Evolutionary conservation across 345 rosid genomes (phyloP).

Genomic region (Brassica rapa): DNA sequence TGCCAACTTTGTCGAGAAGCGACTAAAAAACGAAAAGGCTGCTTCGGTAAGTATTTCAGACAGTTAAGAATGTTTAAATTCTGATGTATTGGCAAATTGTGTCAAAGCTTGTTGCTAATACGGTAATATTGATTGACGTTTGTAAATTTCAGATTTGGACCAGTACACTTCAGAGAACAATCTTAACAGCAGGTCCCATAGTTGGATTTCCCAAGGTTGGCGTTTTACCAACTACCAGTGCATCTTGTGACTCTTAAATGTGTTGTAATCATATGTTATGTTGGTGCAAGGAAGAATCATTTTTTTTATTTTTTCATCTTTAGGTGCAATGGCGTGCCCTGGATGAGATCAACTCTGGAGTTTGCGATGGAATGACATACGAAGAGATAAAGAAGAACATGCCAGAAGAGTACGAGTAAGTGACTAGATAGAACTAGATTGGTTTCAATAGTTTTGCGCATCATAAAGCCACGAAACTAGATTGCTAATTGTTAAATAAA

Average conservation of each 20-base stretch:
- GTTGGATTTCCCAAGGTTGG: conserved; percentile 93
- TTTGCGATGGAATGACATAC: conserved; percentile 98
- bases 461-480: conserved; percentile 17
- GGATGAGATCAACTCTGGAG: conserved; percentile 98
- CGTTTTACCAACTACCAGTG: neutral
- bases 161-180: conserved; percentile 96
- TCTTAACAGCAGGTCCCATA: conserved; percentile 82
- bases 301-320: conserved; percentile 17
- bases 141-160: conserved; percentile 78
- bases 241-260: neutral
- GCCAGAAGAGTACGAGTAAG: conserved; percentile 98
- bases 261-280: conserved; percentile 9
- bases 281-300: conserved; percentile 10
- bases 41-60: conserved; percentile 76
- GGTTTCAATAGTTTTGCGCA: neutral
- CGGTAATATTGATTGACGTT: neutral
- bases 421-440: conserved; percentile 9
- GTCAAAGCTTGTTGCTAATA: neutral
- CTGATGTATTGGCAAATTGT: neutral
- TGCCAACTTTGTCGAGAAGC: conserved; percentile 83
- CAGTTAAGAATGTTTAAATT: conserved; percentile 7
- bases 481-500: neutral
- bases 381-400: conserved; percentile 89
- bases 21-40: conserved; percentile 91
- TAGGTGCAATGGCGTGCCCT: conserved; percentile 99